Evolutionary conservation across 352 stramenopile genomes (phyloP).

Genomic region (Phytophthora ohioensis): DNA sequence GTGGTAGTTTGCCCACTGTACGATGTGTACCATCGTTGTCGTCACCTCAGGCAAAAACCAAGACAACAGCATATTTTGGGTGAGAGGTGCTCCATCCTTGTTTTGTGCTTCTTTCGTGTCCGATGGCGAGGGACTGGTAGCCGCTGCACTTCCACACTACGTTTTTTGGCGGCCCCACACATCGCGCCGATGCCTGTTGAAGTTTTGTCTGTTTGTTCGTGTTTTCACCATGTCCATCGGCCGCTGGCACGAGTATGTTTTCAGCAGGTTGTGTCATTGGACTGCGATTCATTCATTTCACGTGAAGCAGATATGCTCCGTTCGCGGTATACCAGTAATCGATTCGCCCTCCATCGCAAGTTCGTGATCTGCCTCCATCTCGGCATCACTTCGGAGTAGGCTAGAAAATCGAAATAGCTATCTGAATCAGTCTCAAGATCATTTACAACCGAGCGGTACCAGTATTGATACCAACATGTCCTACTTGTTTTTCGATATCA

Average conservation of each 20-base stretch:
- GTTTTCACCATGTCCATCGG: no score
- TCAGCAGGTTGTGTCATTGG: no score
- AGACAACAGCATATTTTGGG: not conserved
- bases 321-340: no score
- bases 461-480: no score
- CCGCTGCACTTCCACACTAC: no score
- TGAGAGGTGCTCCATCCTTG: not conserved
- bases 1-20: not conserved
- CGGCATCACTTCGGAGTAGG: not conserved
- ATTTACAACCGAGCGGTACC: not conserved
- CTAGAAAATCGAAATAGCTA: not conserved
- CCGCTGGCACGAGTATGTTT: no score
- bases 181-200: no score
- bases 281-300: no score
- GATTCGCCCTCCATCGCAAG: not conserved
- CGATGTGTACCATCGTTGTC: not conserved
- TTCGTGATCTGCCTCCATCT: not conserved
- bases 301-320: no score
- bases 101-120: not conserved
- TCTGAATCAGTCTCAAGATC: not conserved
- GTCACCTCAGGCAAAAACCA: not conserved
- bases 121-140: not conserved
- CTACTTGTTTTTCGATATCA: not conserved
- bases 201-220: no score
- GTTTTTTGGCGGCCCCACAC: no score